Conservation (phyloP, 306 rosid genomes). For the Gastrolobium bilobum region DNA sequence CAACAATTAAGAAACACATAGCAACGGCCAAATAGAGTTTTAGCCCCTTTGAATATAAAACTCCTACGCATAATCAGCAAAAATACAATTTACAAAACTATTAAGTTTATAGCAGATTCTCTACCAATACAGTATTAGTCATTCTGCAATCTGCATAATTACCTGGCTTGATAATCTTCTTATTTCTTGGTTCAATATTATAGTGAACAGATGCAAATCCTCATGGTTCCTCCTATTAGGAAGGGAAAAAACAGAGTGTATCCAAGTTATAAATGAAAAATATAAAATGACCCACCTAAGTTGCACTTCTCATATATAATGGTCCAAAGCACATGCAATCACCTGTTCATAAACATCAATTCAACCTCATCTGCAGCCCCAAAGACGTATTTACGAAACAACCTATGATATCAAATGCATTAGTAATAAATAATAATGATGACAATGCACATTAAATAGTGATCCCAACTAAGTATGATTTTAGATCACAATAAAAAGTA, state of each 20-base stretch:
- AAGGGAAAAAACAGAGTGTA: slow-evolving; percentile 11
- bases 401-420: slow-evolving; percentile 57
- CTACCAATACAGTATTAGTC: not conserved
- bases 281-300: slow-evolving; percentile 34
- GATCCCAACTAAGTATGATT: slow-evolving; percentile 22
- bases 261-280: slow-evolving; percentile 37
- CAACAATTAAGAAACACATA: not conserved
- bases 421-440: slow-evolving; percentile 6
- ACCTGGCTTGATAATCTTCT: slow-evolving; percentile 90
- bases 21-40: not conserved
- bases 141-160: slow-evolving; percentile 36
- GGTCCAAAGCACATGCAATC: slow-evolving; percentile 42
- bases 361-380: slow-evolving; percentile 98
- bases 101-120: slow-evolving; percentile 11
- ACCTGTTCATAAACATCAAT: slow-evolving; percentile 97
- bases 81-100: slow-evolving; percentile 8
- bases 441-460: slow-evolving; percentile 5
- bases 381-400: slow-evolving; percentile 86
- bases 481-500: not conserved
- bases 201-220: slow-evolving; percentile 79
- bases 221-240: slow-evolving; percentile 85
- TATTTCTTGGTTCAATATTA: slow-evolving; percentile 91
- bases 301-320: slow-evolving; percentile 29
- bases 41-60: not conserved
- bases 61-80: slow-evolving; percentile 30